Evolutionary conservation across 2,329 filamentous ascomycete species (phyloP).

Genomic region (Dryadomyces quercus-mongolicae): DNA sequence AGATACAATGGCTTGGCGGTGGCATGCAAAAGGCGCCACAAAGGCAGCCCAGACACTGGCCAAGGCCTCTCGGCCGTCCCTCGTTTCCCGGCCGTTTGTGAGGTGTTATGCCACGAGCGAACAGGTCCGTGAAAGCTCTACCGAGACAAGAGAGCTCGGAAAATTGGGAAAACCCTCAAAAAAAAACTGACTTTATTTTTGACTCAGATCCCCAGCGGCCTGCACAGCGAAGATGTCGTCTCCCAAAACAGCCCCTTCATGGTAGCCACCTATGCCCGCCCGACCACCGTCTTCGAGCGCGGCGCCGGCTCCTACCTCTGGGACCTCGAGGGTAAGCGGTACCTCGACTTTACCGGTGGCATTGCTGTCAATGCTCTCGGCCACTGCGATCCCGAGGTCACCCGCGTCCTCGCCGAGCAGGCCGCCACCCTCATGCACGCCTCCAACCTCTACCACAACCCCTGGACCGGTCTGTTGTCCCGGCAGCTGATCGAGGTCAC

Average conservation of each 20-base stretch:
- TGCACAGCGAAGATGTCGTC: constrained; percentile 55
- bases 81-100: background rate
- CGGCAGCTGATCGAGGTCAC: constrained; percentile 78
- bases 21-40: constrained; percentile 5
- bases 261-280: constrained; percentile 90
- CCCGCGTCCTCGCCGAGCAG: constrained; percentile 52
- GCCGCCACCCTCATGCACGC: constrained; percentile 73
- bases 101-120: background rate
- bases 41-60: constrained; percentile 5
- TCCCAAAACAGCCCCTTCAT: constrained; percentile 72
- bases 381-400: constrained; percentile 74
- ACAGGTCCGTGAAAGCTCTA: background rate
- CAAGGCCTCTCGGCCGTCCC: background rate
- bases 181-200: too few relatives aligned
- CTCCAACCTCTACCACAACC: constrained; percentile 95
- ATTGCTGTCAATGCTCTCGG: constrained; percentile 93
- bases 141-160: too few relatives aligned
- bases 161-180: too few relatives aligned
- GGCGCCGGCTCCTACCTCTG: constrained; percentile 81
- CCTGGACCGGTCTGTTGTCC: constrained; percentile 84
- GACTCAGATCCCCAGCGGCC: background rate
- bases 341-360: constrained; percentile 89
- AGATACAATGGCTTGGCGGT: constrained; percentile 9
- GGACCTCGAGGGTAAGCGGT: constrained; percentile 80
- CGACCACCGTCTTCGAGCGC: constrained; percentile 77